These are phyloP conservation scores for Plasmodium vivax DNA, from an alignment of 169 alveolate species.

Conservation along the genomic window DNA sequence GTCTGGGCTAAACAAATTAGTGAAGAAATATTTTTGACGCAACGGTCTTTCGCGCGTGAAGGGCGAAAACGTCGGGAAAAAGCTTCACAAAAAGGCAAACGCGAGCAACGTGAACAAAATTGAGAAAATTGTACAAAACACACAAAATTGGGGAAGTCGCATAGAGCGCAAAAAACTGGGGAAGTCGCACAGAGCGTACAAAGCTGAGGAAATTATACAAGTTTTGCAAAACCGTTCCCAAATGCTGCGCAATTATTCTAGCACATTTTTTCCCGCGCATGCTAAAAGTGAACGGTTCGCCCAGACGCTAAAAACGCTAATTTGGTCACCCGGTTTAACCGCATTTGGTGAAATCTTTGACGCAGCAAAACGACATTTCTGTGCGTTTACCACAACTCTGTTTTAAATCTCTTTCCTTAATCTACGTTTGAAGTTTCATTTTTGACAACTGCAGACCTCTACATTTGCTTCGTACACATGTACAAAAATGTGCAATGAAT, in stretches of 20 bases:
- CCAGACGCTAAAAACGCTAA: neutral
- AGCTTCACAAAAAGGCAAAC: neutral
- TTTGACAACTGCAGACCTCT: neutral
- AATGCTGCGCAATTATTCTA: neutral
- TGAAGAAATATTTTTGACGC: neutral
- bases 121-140: neutral
- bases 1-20: neutral
- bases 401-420: neutral
- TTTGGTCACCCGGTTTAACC: neutral
- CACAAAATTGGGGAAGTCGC: neutral
- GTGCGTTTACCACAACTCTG: neutral
- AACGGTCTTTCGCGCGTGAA: conserved; percentile 11
- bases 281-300: neutral
- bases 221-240: neutral
- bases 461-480: neutral
- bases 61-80: neutral
- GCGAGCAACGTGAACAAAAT: neutral
- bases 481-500: neutral
- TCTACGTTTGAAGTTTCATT: conserved; percentile 5
- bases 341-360: neutral
- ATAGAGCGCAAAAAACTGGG: neutral
- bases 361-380: neutral
- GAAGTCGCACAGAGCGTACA: neutral
- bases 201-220: neutral
- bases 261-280: conserved; percentile 5